Evolutionary conservation across 2,329 filamentous ascomycete genomes (phyloP), one percentile per base, ranked within the genome.

Genomic region (Fusarium albidum): DNA sequence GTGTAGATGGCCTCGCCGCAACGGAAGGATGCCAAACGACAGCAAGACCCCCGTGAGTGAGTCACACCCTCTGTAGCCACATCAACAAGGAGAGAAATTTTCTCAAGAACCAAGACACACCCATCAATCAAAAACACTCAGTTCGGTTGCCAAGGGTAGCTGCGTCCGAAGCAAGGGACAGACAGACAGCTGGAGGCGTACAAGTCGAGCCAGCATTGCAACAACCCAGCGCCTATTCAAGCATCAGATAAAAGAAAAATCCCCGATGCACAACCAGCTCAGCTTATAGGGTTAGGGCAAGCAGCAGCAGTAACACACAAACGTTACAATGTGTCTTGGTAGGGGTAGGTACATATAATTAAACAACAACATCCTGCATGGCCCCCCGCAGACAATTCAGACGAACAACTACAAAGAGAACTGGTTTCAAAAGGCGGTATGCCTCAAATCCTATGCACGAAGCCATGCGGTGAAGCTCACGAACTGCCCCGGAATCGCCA

Each of bases 341-440:
- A n/a, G n/a, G n/a, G n/a, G 37, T 34, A 27, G 45, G 45, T 18
- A 52, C 27, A 38, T 27, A 49, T 43, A 54, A 42, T 44, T 52
- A 55, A 42, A 41, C 42, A n/a, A n/a, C n/a, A n/a, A n/a, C n/a
- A n/a, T 35, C 14, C 21, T 21, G 32, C 35, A 29, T 44, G n/a
- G n/a, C n/a, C n/a, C n/a, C n/a, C n/a, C 33, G 33, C 27, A 26
- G 21, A 54, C 31, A 39, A n/a, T n/a, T n/a, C 39, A 55, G 55
- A 18, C 37, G n/a, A 41, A 59, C 25, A 40, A 10, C 17, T 42
- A 40, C 37, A 8, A 17, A 28, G 49, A n/a, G n/a, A n/a, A n/a
- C n/a, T 34, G 41, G 57, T 61, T 61, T 59, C 53, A 61, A 62
- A 62, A 59, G 59, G 59, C 59, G 59, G 59, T 61, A 62, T 61